Evolutionary conservation across 1,284 basidiomycete species (phyloP).

Genomic region (Phellopilus nigrolimitatus): DNA sequence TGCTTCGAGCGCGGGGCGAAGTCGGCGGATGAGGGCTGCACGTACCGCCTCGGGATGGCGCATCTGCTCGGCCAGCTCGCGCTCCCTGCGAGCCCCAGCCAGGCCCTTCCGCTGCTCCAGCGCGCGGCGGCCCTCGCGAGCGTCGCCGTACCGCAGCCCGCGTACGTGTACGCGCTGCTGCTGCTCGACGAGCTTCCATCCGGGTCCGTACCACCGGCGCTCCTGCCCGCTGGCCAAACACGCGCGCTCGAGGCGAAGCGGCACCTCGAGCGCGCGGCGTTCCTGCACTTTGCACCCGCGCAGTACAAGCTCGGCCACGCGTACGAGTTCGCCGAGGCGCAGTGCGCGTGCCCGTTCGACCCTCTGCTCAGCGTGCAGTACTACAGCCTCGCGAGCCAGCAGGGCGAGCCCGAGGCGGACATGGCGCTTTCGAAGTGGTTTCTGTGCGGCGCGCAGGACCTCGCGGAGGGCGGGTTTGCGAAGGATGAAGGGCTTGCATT

Average conservation of each 20-base stretch:
- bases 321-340: constrained; percentile 66
- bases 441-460: constrained; percentile 84
- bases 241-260: constrained; percentile 46
- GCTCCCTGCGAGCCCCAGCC: constrained; percentile 46
- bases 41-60: constrained; percentile 89
- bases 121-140: constrained; percentile 74
- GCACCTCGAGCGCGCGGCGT: constrained; percentile 79
- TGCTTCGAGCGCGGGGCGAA: constrained; percentile 82
- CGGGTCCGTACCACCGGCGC: constrained; percentile 50
- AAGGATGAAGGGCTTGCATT: constrained; percentile 87
- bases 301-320: constrained; percentile 92
- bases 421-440: constrained; percentile 97
- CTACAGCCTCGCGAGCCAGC: constrained; percentile 82
- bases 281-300: constrained; percentile 81
- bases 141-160: constrained; percentile 78
- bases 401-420: constrained; percentile 86
- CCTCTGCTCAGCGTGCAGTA: constrained; percentile 89
- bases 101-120: constrained; percentile 69
- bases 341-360: constrained; percentile 89
- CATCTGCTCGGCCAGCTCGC: constrained; percentile 84
- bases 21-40: constrained; percentile 65
- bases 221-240: constrained; percentile 38
- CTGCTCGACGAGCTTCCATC: constrained; percentile 73
- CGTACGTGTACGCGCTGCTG: constrained; percentile 82
- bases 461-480: constrained; percentile 73